Conservation (phyloP, 2,329 filamentous ascomycete genomes). For the Sclerotiophoma versabilis region DNA sequence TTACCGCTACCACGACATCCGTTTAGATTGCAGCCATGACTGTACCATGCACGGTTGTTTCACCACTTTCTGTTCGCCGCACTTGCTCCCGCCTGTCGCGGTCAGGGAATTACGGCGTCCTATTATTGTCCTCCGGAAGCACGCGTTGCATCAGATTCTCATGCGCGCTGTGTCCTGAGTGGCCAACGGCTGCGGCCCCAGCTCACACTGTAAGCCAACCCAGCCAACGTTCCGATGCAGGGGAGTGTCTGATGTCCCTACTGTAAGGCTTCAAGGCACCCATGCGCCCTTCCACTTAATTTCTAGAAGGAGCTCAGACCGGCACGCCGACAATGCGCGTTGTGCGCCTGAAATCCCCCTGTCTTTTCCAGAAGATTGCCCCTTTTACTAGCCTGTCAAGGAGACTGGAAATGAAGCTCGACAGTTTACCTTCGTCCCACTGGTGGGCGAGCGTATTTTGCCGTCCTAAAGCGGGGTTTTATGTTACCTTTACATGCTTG, state of each 20-base stretch:
- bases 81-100: constrained; percentile 23
- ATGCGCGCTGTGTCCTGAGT: constrained; percentile 36
- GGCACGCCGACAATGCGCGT: constrained; percentile 32
- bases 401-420: constrained; percentile 29
- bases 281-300: constrained; percentile 47
- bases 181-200: constrained; percentile 42
- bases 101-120: constrained; percentile 28
- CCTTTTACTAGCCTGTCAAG: constrained; percentile 36
- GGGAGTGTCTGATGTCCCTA: constrained; percentile 38
- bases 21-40: constrained; percentile 34
- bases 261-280: constrained; percentile 34
- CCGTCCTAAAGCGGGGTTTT: constrained; percentile 6
- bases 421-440: constrained; percentile 20
- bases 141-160: constrained; percentile 39
- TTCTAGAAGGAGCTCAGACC: constrained; percentile 43
- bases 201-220: constrained; percentile 31
- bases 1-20: constrained; percentile 10
- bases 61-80: constrained; percentile 35
- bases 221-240: constrained; percentile 38
- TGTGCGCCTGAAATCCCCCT: constrained; percentile 35
- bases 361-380: constrained; percentile 49
- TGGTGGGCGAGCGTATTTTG: constrained; percentile 21
- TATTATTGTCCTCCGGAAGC: constrained; percentile 42
- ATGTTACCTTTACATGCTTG: neutral
- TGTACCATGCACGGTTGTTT: constrained; percentile 43